Evolutionary conservation across 768 basidiomycete species (phyloP), one percentile per base, ranked within the genome.

Genomic region (Hygrophorus pudorinus): DNA sequence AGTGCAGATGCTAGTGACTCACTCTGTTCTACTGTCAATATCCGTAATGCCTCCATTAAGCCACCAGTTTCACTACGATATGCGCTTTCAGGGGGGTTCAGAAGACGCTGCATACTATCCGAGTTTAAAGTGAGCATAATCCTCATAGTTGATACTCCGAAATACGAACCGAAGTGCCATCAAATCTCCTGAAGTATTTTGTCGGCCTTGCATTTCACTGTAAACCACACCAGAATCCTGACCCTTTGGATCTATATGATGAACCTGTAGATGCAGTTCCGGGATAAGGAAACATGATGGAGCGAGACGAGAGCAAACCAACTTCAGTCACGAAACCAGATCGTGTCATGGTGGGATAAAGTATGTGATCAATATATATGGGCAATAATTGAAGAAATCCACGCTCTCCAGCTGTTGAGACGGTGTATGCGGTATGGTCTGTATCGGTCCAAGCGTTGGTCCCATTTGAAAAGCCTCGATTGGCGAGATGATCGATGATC

Each of bases 371-470:
- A 21, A 98, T 68, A 54, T 90, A 99, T 53, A 98, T 82, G 14
- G 87, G 85, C 20, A 90, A 68, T 6, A 89, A 66, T 53, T 90
- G 85, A 27, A 91, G 67, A 50, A 89, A 87, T 5, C 96, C 96
- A 55, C 94, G 86, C 47, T 84, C 81, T 49, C 96, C 96, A 10
- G 96, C 96, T 7, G 94, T 98, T 3, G 86, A 84, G 44, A 94
- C 83, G 8, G 96, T 98, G 60, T 97, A 99, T 7, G 89, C 89
- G 37, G 93, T 96, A 56, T 96, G 83, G 56, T 91, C 89, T 35
- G 77, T 92, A 56, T 87, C 94, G 2, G 96, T 98, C 96, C 94
- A 99, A 1, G 94, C 94, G 60, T 97, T 96, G 7, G 85, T 89
- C 28, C 88, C 89, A 49, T 86, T 79, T 5, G 89, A 85, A 59